Conservation (phyloP, 192 early-diverging fungal species). For the Phycomyces blakesleeanus region DNA sequence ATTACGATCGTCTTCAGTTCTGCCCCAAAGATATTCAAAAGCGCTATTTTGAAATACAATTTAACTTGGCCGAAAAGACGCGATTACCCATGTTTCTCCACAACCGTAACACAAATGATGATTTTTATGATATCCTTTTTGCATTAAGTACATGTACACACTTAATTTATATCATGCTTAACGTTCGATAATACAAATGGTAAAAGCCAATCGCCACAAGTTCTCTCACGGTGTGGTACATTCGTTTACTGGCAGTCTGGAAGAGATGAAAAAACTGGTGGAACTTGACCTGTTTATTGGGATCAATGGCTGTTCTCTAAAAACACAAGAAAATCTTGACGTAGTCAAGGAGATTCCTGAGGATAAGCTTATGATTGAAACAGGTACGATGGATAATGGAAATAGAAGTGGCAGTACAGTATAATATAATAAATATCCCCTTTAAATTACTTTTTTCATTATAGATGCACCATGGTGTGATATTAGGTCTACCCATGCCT, state of each 20-base stretch:
- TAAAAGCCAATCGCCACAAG: conserved; percentile 54
- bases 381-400: too few relatives aligned
- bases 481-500: conserved; percentile 83
- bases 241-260: conserved; percentile 77
- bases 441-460: too few relatives aligned
- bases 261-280: conserved; percentile 59
- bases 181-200: conserved; percentile 24
- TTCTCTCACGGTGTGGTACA: conserved; percentile 82
- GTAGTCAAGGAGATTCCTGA: conserved; percentile 69
- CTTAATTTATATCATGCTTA: not conserved
- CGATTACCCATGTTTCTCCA: conserved; percentile 92
- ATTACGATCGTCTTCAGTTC: conserved; percentile 91
- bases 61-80: conserved; percentile 70
- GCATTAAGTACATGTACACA: not conserved
- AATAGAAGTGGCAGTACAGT: too few relatives aligned
- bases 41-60: conserved; percentile 77
- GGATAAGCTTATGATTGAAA: conserved; percentile 87
- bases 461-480: conserved; percentile 90
- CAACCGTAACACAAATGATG: conserved; percentile 74
- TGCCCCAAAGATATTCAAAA: conserved; percentile 71
- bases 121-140: conserved; percentile 66
- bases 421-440: conserved; percentile 7
- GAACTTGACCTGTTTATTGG: conserved; percentile 83
- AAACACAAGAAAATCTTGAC: conserved; percentile 80
- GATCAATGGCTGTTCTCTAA: conserved; percentile 94